Percentiles rank a stretch among this genome's conserved stretches.
Evolutionary conservation across 192 early-diverging fungal species (phyloP).

Genomic region (Mortierella claussenii): DNA sequence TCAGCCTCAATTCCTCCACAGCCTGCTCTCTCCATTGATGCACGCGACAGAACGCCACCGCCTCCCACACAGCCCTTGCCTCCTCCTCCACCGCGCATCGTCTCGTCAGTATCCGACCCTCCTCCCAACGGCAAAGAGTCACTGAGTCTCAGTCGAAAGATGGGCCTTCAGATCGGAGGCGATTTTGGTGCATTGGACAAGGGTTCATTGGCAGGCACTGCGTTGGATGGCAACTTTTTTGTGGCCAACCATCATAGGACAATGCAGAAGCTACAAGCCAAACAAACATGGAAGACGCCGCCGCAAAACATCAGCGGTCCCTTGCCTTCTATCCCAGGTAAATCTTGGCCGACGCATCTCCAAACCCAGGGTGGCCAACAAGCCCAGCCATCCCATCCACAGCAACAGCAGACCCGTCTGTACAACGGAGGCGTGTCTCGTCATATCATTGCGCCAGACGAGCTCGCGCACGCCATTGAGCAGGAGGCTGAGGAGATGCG

Average conservation of each 20-base stretch:
- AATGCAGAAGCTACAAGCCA: constrained; percentile 38
- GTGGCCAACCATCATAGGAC: constrained; percentile 47
- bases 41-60: constrained; percentile 1
- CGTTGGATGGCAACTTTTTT: constrained; percentile 35
- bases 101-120: constrained; percentile 15
- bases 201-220: constrained; percentile 11
- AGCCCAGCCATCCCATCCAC: constrained; percentile 5
- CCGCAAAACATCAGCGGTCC: not conserved
- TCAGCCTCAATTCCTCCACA: too few species aligned
- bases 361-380: not conserved
- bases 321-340: not conserved
- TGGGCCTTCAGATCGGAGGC: constrained; percentile 23
- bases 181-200: constrained; percentile 29
- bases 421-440: constrained; percentile 30
- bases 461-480: constrained; percentile 37
- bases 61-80: constrained; percentile 18
- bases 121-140: constrained; percentile 9
- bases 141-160: constrained; percentile 25
- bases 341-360: not conserved
- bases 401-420: constrained; percentile 13
- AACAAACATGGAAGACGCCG: constrained; percentile 11
- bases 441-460: constrained; percentile 45
- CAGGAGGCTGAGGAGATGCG: constrained; percentile 33
- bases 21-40: not conserved
- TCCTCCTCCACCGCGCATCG: constrained; percentile 17